phyloP scores from a whole-genome alignment of 768 basidiomycete genomes.

The Rhodocollybia butyracea region DNA sequence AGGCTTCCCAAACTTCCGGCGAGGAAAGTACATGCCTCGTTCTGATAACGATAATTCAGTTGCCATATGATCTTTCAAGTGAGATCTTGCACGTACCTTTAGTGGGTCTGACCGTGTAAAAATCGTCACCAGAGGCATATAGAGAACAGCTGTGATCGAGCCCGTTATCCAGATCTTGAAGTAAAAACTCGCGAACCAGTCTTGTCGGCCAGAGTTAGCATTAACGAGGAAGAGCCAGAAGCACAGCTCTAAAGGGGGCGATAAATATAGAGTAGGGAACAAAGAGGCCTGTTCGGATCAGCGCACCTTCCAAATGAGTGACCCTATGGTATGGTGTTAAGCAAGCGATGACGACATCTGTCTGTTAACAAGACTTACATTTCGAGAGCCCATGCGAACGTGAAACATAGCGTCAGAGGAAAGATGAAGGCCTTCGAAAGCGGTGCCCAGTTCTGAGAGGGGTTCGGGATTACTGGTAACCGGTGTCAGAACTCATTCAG shows the following conservation, averaged over 20 bases:
- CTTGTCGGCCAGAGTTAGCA: slow-evolving; percentile 53
- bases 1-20: slow-evolving; percentile 68
- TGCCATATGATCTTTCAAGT: slow-evolving; percentile 11
- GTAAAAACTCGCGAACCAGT: slow-evolving; percentile 76
- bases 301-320: slow-evolving; percentile 73
- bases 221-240: slow-evolving; percentile 87
- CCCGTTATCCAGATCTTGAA: slow-evolving; percentile 75
- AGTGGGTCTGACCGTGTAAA: slow-evolving; percentile 57
- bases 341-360: no score
- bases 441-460: slow-evolving; percentile 54
- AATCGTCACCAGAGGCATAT: slow-evolving; percentile 69
- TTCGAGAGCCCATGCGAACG: slow-evolving; percentile 71
- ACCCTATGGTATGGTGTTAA: slow-evolving; percentile 40
- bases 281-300: not conserved
- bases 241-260: slow-evolving; percentile 57
- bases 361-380: slow-evolving; percentile 44
- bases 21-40: slow-evolving; percentile 70
- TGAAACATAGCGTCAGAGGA: slow-evolving; percentile 61
- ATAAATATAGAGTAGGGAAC: not conserved
- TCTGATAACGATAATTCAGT: not conserved
- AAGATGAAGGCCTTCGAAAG: slow-evolving; percentile 48
- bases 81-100: slow-evolving; percentile 44
- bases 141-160: slow-evolving; percentile 53
- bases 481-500: not conserved
- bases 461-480: slow-evolving; percentile 59